Conservation (phyloP, 1,284 basidiomycete species). For the Fomes fomentarius region DNA sequence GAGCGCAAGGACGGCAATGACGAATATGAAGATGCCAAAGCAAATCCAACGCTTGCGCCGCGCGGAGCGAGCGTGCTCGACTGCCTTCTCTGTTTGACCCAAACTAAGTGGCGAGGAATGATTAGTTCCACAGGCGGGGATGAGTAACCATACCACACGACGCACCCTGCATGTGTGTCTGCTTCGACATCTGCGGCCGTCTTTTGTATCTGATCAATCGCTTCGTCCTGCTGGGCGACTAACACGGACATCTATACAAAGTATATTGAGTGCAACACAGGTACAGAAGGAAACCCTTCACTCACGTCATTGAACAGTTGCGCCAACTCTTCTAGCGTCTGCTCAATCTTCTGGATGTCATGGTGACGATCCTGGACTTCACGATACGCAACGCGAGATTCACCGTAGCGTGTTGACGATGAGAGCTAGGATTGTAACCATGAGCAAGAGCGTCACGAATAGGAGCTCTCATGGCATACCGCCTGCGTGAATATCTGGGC, state of each 20-base stretch:
- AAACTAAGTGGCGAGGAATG: constrained; percentile 43
- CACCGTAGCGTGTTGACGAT: constrained; percentile 82
- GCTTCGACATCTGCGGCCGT: constrained; percentile 64
- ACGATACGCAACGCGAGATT: constrained; percentile 82
- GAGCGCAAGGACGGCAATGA: constrained; percentile 52
- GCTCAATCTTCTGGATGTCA: constrained; percentile 87
- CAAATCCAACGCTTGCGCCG: constrained; percentile 85
- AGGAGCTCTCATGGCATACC: constrained; percentile 40
- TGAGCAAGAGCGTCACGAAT: background rate
- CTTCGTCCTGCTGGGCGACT: constrained; percentile 80
- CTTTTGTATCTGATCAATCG: constrained; percentile 65
- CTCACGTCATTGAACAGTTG: constrained; percentile 84
- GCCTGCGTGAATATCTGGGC: constrained; percentile 88
- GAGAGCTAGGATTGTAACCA: constrained; percentile 45
- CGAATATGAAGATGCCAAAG: constrained; percentile 60
- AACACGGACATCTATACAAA: constrained; percentile 71
- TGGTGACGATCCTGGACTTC: constrained; percentile 93
- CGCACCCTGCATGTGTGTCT: constrained; percentile 75
- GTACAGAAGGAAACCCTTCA: constrained; percentile 7
- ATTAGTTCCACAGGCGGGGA: background rate
- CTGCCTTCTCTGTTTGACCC: constrained; percentile 71
- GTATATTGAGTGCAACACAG: background rate
- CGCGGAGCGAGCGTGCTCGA: constrained; percentile 67
- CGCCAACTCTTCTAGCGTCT: constrained; percentile 85
- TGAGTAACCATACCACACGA: constrained; percentile 12